Base-by-base conservation (phyloP, 805 yeast species). In the Torulaspora indica region DNA sequence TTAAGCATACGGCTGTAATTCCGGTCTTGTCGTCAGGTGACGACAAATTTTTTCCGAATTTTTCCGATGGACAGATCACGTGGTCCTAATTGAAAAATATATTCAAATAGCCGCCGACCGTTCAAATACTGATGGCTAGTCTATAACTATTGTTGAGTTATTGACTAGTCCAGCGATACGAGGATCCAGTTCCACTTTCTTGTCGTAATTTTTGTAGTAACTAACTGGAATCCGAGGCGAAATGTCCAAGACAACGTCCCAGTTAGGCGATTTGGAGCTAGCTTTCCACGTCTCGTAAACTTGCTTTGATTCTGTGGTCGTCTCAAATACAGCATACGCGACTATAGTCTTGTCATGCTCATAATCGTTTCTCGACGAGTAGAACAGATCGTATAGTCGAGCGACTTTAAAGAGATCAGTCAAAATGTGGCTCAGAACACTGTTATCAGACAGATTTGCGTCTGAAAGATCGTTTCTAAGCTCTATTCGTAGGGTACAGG, bases 311-410 rank as follows among this genome's bases (percentile, higher is more conserved):
- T 42, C 43, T n/a, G 40, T 10, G 12, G 57, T 53, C 1, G 47
- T 43, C 3, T 25, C 27, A 12, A 54, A 45, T 3, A 49, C 51
- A 0, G 45, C 48, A 36, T 56, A 56, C n/a, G 46, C 52, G 4
- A 55, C 56, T 6, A 56, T 42, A 3, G 35, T 34, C 3, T 22
- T 39, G 17, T 46, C 55, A 3, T 37, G 37, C 2, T 24, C 28
- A 37, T 40, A 50, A 20, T 48, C 39, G 41, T 55, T 56, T 41
- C 58, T 46, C 3, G 54, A 40, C 1, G 61, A 58, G 39, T 50
- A 56, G 37, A 49, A 52, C 3, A 52, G 23, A 14, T 54, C 55
- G 37, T 41, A 30, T n/a, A 55, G 10, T 8, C 15, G 18, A 10
- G 15, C 25, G 9, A 34, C 41, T 13, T 39, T 39, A 8, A 53